Evolutionary conservation across 139 green algal genomes (phyloP), one percentile per base, ranked within the genome.

Genomic region (Coelastrella sp.): DNA sequence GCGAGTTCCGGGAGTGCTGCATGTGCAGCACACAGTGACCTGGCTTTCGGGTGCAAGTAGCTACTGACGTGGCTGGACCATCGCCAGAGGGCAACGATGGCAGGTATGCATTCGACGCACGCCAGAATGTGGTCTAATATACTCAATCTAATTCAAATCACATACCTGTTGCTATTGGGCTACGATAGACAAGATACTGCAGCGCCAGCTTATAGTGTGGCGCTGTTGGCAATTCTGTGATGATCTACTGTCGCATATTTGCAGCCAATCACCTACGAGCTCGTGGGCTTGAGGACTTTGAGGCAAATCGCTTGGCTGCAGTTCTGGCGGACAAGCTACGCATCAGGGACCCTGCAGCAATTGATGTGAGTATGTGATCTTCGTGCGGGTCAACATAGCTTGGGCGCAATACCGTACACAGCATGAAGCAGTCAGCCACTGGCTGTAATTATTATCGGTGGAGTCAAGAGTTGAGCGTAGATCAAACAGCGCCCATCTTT

Each of bases 341-440:
- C 6, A 43, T 80, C 32, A 64, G 30, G 35, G 23, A 53, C 23
- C 19, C 75, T 15, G 32, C 75, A 71, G 75, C 75, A 2, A 53
- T 82, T n/a, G 75, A 82, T 38, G 75, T 82, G 53, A 82, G 75
- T 81, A 3, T 30, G 27, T 41, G 51, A 57, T 57, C 43, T 23
- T 35, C 25, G n/a, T 59, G 13, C 32, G 43, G 27, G 30, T 35
- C 38, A 43, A 79, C 25, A 79, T n/a, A n/a, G n/a, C n/a, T n/a
- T n/a, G n/a, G n/a, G n/a, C n/a, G n/a, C n/a, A n/a, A n/a, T n/a
- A n/a, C n/a, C n/a, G n/a, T n/a, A n/a, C n/a, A n/a, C n/a, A n/a
- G n/a, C 43, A 41, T 64, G 38, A 27, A 64, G 21, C 21, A 64
- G 21, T 21, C 66, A 37, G 48, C 27, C 37, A 53, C 11, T 57